Percentiles rank a stretch among this genome's conserved stretches.
These are phyloP conservation scores for Fusarium euwallaceae DNA, from an alignment of 2,329 filamentous ascomycete species.

Conservation along the genomic window DNA sequence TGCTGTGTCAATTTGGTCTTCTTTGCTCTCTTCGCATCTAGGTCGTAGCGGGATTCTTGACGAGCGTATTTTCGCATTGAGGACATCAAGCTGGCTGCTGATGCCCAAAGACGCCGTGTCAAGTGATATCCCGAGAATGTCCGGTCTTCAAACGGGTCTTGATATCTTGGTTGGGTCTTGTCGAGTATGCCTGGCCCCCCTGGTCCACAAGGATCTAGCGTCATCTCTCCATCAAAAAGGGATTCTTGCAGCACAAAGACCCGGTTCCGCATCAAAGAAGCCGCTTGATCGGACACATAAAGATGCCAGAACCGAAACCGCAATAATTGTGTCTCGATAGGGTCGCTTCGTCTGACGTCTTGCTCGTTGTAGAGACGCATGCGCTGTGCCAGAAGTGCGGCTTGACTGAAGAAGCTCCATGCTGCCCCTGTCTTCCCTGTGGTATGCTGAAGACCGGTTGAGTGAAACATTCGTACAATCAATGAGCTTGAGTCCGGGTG, in stretches of 20 bases:
- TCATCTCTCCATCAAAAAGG: neutral
- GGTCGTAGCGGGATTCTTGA: neutral
- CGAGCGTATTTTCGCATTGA: neutral
- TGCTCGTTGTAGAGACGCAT: neutral
- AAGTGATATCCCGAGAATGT: neutral
- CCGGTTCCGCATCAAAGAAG: neutral
- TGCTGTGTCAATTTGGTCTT: neutral
- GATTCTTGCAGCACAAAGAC: neutral
- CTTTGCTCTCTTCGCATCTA: neutral
- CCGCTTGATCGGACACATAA: neutral
- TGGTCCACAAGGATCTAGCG: neutral
- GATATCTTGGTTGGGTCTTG: neutral
- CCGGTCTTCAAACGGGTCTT: neutral
- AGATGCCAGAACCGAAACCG: neutral
- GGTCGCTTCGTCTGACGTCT: neutral
- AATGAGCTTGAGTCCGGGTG: neutral
- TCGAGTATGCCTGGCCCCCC: neutral
- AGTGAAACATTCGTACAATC: neutral
- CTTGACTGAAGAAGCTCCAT: neutral
- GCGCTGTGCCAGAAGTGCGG: neutral
- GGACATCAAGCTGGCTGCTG: neutral
- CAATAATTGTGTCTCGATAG: neutral
- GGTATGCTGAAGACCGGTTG: neutral
- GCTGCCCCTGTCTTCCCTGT: neutral
- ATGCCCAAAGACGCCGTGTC: neutral